Percentiles rank a stretch among this genome's conserved stretches.
Conservation (phyloP, 2,329 filamentous ascomycete species). For the Coniochaeta sp. region DNA sequence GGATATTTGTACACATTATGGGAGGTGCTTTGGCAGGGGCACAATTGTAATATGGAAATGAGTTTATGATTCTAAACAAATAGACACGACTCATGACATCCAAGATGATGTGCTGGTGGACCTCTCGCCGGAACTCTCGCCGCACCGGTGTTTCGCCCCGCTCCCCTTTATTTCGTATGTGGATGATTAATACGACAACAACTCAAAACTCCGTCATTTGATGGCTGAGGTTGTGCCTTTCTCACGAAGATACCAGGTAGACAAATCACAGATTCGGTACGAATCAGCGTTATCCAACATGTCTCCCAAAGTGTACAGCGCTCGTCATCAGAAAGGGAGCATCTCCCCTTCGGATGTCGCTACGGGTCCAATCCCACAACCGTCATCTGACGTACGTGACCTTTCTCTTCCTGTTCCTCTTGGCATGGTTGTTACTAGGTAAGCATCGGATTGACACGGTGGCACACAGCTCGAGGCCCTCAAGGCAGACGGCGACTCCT, state of each 20-base stretch:
- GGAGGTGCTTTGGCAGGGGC: too few relatives aligned
- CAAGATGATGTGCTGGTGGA: not conserved
- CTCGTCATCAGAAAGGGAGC: not conserved
- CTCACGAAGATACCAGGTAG: not conserved
- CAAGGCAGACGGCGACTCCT: constrained; percentile 26
- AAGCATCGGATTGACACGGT: too few relatives aligned
- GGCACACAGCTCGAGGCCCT: constrained; percentile 18
- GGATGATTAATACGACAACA: not conserved
- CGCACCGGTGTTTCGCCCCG: not conserved
- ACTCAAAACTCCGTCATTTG: not conserved
- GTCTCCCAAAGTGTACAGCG: constrained; percentile 1
- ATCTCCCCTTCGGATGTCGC: not conserved
- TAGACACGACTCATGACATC: not conserved
- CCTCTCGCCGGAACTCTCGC: not conserved
- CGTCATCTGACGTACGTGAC: constrained; percentile 11
- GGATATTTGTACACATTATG: not conserved
- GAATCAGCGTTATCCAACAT: not conserved
- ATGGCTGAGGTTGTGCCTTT: too few relatives aligned
- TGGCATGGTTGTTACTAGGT: not conserved
- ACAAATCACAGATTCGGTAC: not conserved
- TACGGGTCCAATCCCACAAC: constrained; percentile 7
- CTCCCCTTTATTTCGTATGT: not conserved
- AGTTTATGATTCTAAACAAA: not conserved
- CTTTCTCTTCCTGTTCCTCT: too few relatives aligned
- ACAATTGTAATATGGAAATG: not conserved